A percentile compares a stretch with the other conserved stretches of the same genome.
Evolutionary conservation across 2,329 filamentous ascomycete species (phyloP).

Genomic region (Ceratocystis harringtonii): DNA sequence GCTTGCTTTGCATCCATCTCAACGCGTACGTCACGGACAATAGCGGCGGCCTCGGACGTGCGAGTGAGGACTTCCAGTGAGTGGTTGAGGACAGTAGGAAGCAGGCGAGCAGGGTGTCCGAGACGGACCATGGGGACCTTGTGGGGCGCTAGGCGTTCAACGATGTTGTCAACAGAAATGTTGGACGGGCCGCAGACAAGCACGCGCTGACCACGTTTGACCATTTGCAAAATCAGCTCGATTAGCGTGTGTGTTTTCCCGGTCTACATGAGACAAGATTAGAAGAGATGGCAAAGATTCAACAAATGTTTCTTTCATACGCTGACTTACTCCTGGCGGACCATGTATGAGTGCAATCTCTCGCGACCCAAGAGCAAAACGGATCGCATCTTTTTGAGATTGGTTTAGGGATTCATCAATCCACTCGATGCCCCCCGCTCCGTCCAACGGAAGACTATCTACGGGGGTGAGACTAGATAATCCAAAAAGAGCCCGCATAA

Average conservation of each 20-base stretch:
- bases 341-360: constrained; percentile 89
- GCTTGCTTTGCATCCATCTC: constrained; percentile 91
- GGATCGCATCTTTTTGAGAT: constrained; percentile 51
- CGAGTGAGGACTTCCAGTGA: constrained; percentile 83
- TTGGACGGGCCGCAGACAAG: constrained; percentile 96
- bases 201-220: constrained; percentile 56
- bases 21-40: constrained; percentile 75
- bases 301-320: too few relatives aligned
- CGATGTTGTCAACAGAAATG: constrained; percentile 95
- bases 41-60: constrained; percentile 74
- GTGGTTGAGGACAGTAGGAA: constrained; percentile 77
- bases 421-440: constrained; percentile 38
- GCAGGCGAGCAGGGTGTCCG: constrained; percentile 78
- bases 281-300: background rate
- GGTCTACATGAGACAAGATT: constrained; percentile 36
- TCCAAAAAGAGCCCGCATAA: constrained; percentile 49
- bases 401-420: constrained; percentile 47
- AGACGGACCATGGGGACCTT: constrained; percentile 78
- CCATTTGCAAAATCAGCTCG: constrained; percentile 82
- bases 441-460: constrained; percentile 19
- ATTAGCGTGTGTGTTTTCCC: constrained; percentile 96
- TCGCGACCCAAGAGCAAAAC: constrained; percentile 68
- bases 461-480: constrained; percentile 38
- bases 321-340: constrained; percentile 54
- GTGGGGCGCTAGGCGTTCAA: constrained; percentile 73